Evolutionary conservation across 106 monocot genomes (phyloP).

Genomic region (Dioscorea zingiberensis): DNA sequence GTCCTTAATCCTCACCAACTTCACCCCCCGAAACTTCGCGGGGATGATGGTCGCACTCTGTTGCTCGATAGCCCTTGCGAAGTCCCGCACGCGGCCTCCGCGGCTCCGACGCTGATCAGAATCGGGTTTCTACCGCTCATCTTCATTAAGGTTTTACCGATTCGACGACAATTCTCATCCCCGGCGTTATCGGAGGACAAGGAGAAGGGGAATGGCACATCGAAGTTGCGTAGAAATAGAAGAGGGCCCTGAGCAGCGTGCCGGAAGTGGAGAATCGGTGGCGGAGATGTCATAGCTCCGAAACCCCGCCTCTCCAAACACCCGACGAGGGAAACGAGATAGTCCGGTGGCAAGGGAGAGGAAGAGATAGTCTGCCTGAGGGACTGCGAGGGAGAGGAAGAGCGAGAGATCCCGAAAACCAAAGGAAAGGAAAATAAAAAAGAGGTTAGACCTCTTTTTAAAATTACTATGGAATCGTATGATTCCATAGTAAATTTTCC

Average conservation of each 20-base stretch:
- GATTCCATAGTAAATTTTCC: no score
- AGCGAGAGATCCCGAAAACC: no score
- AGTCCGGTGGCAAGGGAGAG: no score
- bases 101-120: slow-evolving; percentile 60
- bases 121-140: slow-evolving; percentile 31
- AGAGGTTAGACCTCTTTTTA: no score
- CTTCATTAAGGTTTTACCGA: slow-evolving; percentile 38
- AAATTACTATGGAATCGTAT: no score
- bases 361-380: no score
- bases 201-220: no score
- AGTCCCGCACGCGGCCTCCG: slow-evolving; percentile 44
- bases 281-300: slow-evolving; percentile 68
- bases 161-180: slow-evolving; percentile 45
- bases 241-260: slow-evolving; percentile 41
- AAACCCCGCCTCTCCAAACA: slow-evolving; percentile 64
- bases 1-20: slow-evolving; percentile 16
- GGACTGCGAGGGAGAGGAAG: no score
- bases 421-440: no score
- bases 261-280: slow-evolving; percentile 46
- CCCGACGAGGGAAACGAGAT: no score
- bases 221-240: slow-evolving; percentile 33
- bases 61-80: slow-evolving; percentile 25
- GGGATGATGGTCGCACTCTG: slow-evolving; percentile 20
- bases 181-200: slow-evolving; percentile 17
- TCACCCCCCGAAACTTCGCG: slow-evolving; percentile 26